Base-by-base conservation (phyloP, 1,139 yeast species). In the Candida glucosophila region DNA sequence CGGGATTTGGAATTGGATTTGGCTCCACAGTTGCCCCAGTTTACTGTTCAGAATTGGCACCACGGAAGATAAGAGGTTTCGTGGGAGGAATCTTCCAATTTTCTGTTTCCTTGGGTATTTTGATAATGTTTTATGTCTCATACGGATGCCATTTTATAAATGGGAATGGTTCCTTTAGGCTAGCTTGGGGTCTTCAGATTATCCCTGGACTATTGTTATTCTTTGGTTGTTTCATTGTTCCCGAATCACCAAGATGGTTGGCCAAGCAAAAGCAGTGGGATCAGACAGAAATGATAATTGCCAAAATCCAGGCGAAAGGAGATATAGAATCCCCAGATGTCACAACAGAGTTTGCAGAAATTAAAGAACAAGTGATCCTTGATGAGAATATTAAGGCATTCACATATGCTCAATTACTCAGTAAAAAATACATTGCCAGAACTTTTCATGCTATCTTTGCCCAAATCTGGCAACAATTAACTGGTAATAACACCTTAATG, bases 241-340 rank as follows among this genome's bases (percentile, higher is more conserved):
- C 80, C 12, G 88, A 79, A 49, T 76, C 88, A 3, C 88, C 90
- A 22, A 68, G 79, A 47, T 79, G 85, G 85, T 58, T 70, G 37
- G 78, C 77, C 9, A 62, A 69, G 34, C 69, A 70, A 37, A 80
- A 71, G 31, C 55, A 68, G 37, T 74, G 80, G 76, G 82, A 77
- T 14, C 77, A 75, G 35, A 75, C 80, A 23, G 67, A 65, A 40
- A 43, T 44, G 3, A 60, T 74, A 29, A 66, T 77, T 27, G 54
- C 78, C 15, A 48, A 53, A 19, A 55, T 73, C 27, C 70, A 73
- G 43, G 76, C 77, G 20, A 55, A 61, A 15, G 80, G 79, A 39
- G 60, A 72, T 37, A 49, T 55, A 33, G 60, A 65, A 29, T 69
- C 72, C 35, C 68, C 70, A 16, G 64, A 57, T 30, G 78, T 77